Evolutionary conservation across 768 basidiomycete species (phyloP).

Genomic region (Porpolomopsis calyptriformis): DNA sequence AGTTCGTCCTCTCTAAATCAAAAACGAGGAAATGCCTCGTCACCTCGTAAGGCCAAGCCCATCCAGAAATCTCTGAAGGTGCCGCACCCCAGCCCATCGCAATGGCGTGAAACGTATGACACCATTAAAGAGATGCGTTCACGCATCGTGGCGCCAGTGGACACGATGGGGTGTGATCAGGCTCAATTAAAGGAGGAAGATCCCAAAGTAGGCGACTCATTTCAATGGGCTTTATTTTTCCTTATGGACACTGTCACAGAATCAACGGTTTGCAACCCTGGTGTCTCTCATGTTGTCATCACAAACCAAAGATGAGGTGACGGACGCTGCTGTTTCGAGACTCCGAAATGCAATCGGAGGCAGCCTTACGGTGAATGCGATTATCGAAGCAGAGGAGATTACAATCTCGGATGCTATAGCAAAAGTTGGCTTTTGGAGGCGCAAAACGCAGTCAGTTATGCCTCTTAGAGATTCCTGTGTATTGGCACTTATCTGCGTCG

Average conservation of each 20-base stretch:
- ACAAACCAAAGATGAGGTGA: slow-evolving; percentile 90
- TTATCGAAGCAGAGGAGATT: slow-evolving; percentile 52
- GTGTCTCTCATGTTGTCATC: slow-evolving; percentile 92
- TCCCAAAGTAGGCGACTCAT: slow-evolving; percentile 41
- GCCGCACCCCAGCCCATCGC: slow-evolving; percentile 57
- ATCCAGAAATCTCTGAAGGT: slow-evolving; percentile 42
- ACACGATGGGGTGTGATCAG: slow-evolving; percentile 81
- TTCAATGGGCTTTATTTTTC: background rate
- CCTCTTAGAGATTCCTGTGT: background rate
- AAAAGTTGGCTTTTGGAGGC: slow-evolving; percentile 89
- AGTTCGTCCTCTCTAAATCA: slow-evolving; percentile 15
- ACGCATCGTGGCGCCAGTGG: slow-evolving; percentile 71
- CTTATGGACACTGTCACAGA: slow-evolving; percentile 33
- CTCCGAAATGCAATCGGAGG: slow-evolving; percentile 69
- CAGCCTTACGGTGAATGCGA: slow-evolving; percentile 60
- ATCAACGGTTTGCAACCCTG: slow-evolving; percentile 71
- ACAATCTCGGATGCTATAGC: slow-evolving; percentile 66
- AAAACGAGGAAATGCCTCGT: slow-evolving; percentile 17
- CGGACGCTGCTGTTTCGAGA: slow-evolving; percentile 65
- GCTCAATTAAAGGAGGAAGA: slow-evolving; percentile 54
- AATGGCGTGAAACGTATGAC: slow-evolving; percentile 63
- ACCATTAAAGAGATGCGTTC: slow-evolving; percentile 70
- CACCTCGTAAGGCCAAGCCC: slow-evolving; percentile 44
- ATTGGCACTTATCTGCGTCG: background rate
- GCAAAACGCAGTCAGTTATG: slow-evolving; percentile 63